phyloP scores from a whole-genome alignment of 305 asterid genomes.

The Fraxinus ornus region DNA sequence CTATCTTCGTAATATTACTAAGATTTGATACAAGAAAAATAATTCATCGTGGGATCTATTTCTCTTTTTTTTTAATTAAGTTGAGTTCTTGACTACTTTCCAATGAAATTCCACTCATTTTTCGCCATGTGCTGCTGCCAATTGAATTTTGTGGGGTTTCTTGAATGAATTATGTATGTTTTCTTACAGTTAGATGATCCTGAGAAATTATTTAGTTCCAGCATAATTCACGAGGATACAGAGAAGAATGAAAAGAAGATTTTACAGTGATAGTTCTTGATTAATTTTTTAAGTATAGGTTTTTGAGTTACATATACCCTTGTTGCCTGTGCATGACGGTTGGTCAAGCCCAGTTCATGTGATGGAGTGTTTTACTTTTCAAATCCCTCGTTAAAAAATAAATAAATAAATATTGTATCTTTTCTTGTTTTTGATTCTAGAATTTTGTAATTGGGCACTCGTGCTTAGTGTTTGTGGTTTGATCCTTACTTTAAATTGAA shows the following conservation, averaged over 20 bases:
- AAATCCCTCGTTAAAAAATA: slow-evolving; percentile 46
- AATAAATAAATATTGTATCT: no score
- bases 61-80: background rate
- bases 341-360: slow-evolving; percentile 60
- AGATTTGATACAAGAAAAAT: background rate
- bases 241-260: background rate
- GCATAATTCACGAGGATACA: background rate
- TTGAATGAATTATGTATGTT: background rate
- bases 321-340: slow-evolving; percentile 57
- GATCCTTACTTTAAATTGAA: background rate
- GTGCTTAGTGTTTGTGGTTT: background rate
- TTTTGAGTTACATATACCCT: slow-evolving; percentile 57
- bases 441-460: background rate
- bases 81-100: background rate
- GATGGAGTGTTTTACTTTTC: slow-evolving; percentile 54
- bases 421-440: background rate
- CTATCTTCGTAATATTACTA: background rate
- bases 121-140: background rate
- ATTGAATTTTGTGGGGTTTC: background rate
- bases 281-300: slow-evolving; percentile 25
- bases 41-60: background rate
- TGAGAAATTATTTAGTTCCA: background rate
- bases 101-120: background rate
- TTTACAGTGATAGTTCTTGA: background rate
- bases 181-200: background rate